These are phyloP conservation scores for Skeletonema tropicum DNA, from an alignment of 108 stramenopile genomes.

Conservation along the genomic window DNA sequence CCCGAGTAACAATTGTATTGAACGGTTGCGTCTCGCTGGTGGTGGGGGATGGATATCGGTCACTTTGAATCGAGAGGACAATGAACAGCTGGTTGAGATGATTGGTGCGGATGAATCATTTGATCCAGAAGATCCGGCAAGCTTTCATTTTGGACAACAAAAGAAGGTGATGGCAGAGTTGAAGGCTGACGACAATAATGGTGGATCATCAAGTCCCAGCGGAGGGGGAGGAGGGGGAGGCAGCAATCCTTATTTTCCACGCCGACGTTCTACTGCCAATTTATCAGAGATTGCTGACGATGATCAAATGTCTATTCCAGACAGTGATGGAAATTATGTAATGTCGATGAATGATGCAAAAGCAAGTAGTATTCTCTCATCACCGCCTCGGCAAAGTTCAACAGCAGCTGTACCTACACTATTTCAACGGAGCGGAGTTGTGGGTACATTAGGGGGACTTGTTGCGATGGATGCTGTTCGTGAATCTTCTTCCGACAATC, in stretches of 20 bases:
- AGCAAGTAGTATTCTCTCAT: background rate
- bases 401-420: conserved; percentile 10
- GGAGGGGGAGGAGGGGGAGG: background rate
- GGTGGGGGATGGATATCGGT: conserved; percentile 84
- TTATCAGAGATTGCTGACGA: conserved; percentile 38
- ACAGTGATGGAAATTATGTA: background rate
- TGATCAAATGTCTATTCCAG: conserved; percentile 38
- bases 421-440: conserved; percentile 22
- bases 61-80: conserved; percentile 48
- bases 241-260: background rate
- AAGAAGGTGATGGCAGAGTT: conserved; percentile 30
- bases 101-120: conserved; percentile 55
- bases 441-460: background rate
- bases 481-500: conserved; percentile 15
- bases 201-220: background rate
- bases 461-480: conserved; percentile 20
- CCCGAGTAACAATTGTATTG: conserved; percentile 78
- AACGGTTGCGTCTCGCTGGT: conserved; percentile 80
- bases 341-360: background rate
- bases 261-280: conserved; percentile 11
- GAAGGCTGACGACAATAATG: conserved; percentile 4
- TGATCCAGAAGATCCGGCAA: conserved; percentile 64
- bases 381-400: background rate
- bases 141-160: conserved; percentile 54
- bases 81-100: conserved; percentile 61